Evolutionary conservation across 2,329 filamentous ascomycete genomes (phyloP).

Genomic region (Leptographium flavum): DNA sequence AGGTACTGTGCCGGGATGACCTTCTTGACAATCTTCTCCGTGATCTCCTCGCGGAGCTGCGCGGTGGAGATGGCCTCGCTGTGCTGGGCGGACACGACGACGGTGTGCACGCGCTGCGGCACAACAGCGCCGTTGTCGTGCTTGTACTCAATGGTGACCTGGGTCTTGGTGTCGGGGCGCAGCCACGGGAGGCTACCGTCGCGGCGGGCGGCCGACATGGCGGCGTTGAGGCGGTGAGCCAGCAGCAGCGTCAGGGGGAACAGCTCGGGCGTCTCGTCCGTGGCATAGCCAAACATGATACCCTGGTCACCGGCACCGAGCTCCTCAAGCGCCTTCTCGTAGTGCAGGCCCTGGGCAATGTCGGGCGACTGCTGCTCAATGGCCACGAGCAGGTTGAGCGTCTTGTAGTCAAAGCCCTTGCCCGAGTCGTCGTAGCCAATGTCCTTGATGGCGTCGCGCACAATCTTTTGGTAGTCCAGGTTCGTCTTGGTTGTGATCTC

Average conservation of each 20-base stretch:
- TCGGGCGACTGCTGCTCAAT: conserved; percentile 99
- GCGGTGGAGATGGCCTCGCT: conserved; percentile 77
- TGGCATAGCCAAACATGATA: conserved; percentile 99
- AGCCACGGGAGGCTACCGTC: conserved; percentile 86
- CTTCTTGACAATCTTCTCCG: conserved; percentile 93
- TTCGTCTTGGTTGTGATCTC: conserved; percentile 96
- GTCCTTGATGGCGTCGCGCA: conserved; percentile 90
- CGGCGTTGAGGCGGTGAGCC: conserved; percentile 92
- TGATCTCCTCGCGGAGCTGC: conserved; percentile 83
- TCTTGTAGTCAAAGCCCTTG: conserved; percentile 99
- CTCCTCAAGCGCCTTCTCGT: conserved; percentile 93
- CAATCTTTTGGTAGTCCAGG: conserved; percentile 96
- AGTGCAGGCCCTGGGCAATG: conserved; percentile 97
- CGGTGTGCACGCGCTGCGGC: conserved; percentile 84
- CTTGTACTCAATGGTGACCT: conserved; percentile 97
- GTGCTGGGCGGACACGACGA: conserved; percentile 95
- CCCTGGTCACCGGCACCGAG: conserved; percentile 98
- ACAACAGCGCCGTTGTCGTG: conserved; percentile 90
- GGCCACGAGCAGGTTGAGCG: conserved; percentile 93
- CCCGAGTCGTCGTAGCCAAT: conserved; percentile 95
- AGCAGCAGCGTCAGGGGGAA: conserved; percentile 88
- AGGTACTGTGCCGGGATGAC: conserved; percentile 87
- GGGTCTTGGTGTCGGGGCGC: conserved; percentile 97
- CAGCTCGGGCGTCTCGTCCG: conserved; percentile 95
- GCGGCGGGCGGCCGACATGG: conserved; percentile 80